Base-by-base conservation (phyloP, 1,284 basidiomycete species). In the Leccinum fallax region DNA sequence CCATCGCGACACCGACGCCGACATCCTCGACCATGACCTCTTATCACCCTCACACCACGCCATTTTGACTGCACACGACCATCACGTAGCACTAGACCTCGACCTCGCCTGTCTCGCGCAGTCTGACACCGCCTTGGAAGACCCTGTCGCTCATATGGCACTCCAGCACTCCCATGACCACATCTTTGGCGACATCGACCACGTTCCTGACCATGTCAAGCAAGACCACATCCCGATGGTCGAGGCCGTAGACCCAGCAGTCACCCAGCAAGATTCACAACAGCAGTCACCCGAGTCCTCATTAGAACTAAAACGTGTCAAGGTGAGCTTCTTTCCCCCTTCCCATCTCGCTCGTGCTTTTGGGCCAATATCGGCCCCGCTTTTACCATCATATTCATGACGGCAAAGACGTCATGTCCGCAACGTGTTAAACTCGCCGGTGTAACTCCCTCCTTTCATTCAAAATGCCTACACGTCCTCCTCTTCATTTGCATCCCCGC, bases 281-380 rank as follows among this genome's bases (percentile, higher is more conserved):
- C 76, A 74, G 34, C 74, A 76, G 64, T 72, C 66, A 49, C 70
- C 74, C 16, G 74, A 77, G 59, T 63, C 75, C 58, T 67, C 76
- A 60, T 74, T 76, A 63, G 76, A 79, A 49, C 65, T 79, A 59
- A 78, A 78, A 71, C 77, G 77, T 74, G 76, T 78, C 67, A 79
- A 79, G 72, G 76, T 79, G 65, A 66, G 77, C 61, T 72, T 69
- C 66, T 69, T 63, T 62, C 58, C 63, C 63, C 63, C 68, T 67
- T 71, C 70, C 63, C 57, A 51, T 65, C 53, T 57, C 60, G 53
- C 60, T 62, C 63, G 53, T 70, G 58, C 56, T 55, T 51, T 51
- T 58, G 28, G 65, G 54, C 61, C 65, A 56, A 46, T 66, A 56
- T 59, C 63, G 58, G 63, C 59, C 57, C 56, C 60, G 58, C 46